phyloP scores from a whole-genome alignment of 441 rosid genomes.

The Erodium trifolium region DNA sequence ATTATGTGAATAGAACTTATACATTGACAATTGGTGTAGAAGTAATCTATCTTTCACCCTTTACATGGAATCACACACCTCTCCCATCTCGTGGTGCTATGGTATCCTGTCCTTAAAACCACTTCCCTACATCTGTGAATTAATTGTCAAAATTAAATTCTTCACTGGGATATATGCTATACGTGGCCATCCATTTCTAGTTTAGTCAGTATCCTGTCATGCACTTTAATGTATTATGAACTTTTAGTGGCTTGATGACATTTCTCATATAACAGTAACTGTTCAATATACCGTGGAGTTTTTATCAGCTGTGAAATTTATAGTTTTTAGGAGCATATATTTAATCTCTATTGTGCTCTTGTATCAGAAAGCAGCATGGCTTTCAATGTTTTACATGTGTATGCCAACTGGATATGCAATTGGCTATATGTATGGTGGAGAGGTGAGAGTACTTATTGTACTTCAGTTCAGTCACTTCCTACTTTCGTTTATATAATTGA shows the following conservation, averaged over 20 bases:
- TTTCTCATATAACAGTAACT: not conserved
- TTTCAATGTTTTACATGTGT: constrained; percentile 91
- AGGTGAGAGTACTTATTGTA: constrained; percentile 31
- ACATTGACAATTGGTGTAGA: not conserved
- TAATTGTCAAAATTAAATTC: not conserved
- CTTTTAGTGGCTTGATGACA: not conserved
- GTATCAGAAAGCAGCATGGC: constrained; percentile 82
- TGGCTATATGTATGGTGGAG: constrained; percentile 87
- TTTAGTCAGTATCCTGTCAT: not conserved
- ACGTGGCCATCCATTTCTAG: not conserved
- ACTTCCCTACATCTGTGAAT: not conserved
- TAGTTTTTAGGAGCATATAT: not conserved
- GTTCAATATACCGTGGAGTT: constrained; percentile 4
- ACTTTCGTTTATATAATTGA: constrained; percentile 3
- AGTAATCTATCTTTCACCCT: not conserved
- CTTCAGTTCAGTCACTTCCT: not conserved
- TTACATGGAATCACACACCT: not conserved
- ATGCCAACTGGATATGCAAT: constrained; percentile 86
- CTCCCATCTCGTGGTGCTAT: not conserved
- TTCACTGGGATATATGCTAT: not conserved
- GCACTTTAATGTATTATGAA: not conserved
- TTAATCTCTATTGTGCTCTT: constrained; percentile 18
- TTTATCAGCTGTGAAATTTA: not conserved
- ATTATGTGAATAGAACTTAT: not conserved
- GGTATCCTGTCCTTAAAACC: not conserved